These are phyloP conservation scores for Lepidopterella palustris DNA, from an alignment of 495 filamentous ascomycete genomes.

Conservation along the genomic window DNA sequence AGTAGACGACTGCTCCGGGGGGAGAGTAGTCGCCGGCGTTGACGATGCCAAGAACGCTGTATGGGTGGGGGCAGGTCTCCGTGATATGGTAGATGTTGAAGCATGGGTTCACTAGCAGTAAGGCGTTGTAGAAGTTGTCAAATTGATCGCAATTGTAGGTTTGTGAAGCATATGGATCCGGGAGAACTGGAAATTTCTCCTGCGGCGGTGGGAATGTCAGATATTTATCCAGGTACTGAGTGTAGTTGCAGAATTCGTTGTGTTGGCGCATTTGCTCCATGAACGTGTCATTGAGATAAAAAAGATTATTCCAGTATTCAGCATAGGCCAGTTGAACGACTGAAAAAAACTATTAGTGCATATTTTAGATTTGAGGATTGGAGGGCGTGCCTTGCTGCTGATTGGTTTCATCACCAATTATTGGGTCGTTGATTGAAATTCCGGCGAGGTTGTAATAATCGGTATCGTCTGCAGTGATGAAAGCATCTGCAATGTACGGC, in stretches of 20 bases:
- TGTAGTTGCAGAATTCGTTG: slow-evolving; percentile 59
- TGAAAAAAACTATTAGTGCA: slow-evolving; percentile 12
- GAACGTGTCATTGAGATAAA: slow-evolving; percentile 63
- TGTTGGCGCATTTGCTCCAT: slow-evolving; percentile 49
- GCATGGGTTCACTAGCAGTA: slow-evolving; percentile 62
- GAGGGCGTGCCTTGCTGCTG: slow-evolving; percentile 39
- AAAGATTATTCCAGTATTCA: slow-evolving; percentile 54
- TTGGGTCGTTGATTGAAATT: slow-evolving; percentile 65
- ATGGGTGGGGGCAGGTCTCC: slow-evolving; percentile 66
- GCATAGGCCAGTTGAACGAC: slow-evolving; percentile 57
- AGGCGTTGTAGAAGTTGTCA: slow-evolving; percentile 51
- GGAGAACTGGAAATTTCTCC: slow-evolving; percentile 47
- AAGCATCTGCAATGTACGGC: slow-evolving; percentile 69
- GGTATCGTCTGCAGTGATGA: slow-evolving; percentile 63
- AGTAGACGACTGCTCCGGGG: slow-evolving; percentile 55
- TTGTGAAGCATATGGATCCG: slow-evolving; percentile 26
- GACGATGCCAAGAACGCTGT: slow-evolving; percentile 69
- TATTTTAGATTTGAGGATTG: slow-evolving; percentile 24
- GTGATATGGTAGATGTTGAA: slow-evolving; percentile 74
- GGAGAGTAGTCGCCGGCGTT: slow-evolving; percentile 41
- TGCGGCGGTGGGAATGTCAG: slow-evolving; percentile 59
- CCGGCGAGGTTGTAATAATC: slow-evolving; percentile 61
- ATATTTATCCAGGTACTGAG: slow-evolving; percentile 52
- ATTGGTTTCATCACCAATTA: slow-evolving; percentile 47
- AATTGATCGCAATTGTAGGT: slow-evolving; percentile 48